These are phyloP conservation scores for Coelastrella sp. DNA, from an alignment of 139 green algal species.

Conservation along the genomic window DNA sequence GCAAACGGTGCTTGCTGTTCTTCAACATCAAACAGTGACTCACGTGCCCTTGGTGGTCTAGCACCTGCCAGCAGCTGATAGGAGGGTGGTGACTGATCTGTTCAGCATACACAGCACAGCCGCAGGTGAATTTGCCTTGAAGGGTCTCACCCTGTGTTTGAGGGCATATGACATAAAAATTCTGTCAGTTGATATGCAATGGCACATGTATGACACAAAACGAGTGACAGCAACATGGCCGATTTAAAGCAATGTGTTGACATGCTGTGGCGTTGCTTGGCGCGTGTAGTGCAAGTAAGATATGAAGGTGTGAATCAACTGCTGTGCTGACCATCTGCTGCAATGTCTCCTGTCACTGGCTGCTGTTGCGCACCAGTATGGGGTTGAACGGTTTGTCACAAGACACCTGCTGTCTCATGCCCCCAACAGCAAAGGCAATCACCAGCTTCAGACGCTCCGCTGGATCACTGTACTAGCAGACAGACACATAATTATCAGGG, in stretches of 20 bases:
- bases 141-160: conserved; percentile 57
- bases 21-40: too few relatives aligned
- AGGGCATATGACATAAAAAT: background rate
- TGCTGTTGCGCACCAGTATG: conserved; percentile 60
- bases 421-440: conserved; percentile 69
- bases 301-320: too few relatives aligned
- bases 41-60: conserved; percentile 56
- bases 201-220: background rate
- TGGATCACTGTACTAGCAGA: conserved; percentile 60
- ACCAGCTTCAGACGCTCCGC: conserved; percentile 63
- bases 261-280: too few relatives aligned
- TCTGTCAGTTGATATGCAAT: background rate
- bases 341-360: background rate
- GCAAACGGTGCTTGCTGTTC: background rate
- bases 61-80: conserved; percentile 71
- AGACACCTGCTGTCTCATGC: conserved; percentile 65
- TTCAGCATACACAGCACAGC: conserved; percentile 67
- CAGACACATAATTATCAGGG: too few relatives aligned
- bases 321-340: background rate
- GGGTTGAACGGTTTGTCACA: conserved; percentile 81
- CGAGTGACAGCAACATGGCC: too few relatives aligned
- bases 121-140: conserved; percentile 56
- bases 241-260: too few relatives aligned
- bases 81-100: conserved; percentile 79
- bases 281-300: too few relatives aligned